phyloP scores from a whole-genome alignment of 116 monocot species.

The Posidonia oceanica region DNA sequence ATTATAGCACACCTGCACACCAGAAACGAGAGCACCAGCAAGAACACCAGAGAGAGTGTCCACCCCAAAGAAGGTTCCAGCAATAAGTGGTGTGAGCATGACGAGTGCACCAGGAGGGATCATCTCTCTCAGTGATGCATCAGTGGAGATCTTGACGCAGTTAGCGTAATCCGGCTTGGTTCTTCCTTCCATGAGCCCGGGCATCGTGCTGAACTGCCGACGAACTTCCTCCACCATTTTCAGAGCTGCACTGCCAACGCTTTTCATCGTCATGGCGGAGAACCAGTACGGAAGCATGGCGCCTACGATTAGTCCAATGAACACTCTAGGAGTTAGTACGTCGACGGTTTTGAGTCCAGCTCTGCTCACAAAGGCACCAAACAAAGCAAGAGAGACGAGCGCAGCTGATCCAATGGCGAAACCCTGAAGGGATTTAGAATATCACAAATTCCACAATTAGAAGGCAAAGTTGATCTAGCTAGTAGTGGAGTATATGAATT shows the following conservation, averaged over 20 bases:
- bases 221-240: constrained; percentile 51
- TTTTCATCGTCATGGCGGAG: constrained; percentile 86
- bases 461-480: not conserved
- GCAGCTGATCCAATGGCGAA: constrained; percentile 88
- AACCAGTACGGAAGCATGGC: constrained; percentile 94
- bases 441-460: not conserved
- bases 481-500: too few relatives aligned
- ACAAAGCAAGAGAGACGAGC: constrained; percentile 69
- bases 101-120: constrained; percentile 21
- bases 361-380: constrained; percentile 78
- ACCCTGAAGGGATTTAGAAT: constrained; percentile 23
- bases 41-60: constrained; percentile 25
- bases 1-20: constrained; percentile 9
- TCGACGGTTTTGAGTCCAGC: constrained; percentile 44
- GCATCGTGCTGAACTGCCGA: constrained; percentile 75
- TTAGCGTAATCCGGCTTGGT: constrained; percentile 18
- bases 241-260: constrained; percentile 67
- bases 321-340: constrained; percentile 62
- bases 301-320: constrained; percentile 69
- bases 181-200: constrained; percentile 36
- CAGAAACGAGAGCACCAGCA: constrained; percentile 20
- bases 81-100: constrained; percentile 21
- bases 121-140: constrained; percentile 23
- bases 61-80: constrained; percentile 20
- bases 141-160: constrained; percentile 21